Conservation (phyloP, 306 rosid genomes). For the Prosopis cineraria region DNA sequence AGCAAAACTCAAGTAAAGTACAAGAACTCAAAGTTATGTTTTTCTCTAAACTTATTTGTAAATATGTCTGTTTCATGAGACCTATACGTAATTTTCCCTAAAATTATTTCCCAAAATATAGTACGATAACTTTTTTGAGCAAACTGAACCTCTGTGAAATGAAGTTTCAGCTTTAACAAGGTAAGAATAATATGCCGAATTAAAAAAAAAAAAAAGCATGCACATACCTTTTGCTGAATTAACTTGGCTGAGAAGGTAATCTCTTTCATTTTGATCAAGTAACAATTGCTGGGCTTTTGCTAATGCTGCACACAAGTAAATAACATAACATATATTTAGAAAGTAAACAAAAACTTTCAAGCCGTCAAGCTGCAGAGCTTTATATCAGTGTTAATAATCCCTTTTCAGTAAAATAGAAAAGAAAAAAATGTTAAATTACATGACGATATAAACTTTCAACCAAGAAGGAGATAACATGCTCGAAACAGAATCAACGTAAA, state of each 20-base stretch:
- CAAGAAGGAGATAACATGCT: not conserved
- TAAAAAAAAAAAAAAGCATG: not conserved
- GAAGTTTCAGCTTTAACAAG: conserved; percentile 18
- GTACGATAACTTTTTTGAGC: not conserved
- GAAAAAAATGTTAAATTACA: conserved; percentile 9
- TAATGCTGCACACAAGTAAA: conserved; percentile 68
- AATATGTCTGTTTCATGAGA: no score
- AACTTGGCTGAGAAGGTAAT: conserved; percentile 84
- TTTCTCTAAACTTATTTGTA: no score
- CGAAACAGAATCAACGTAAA: not conserved
- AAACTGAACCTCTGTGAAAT: conserved; percentile 6
- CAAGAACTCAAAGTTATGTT: no score
- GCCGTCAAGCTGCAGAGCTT: conserved; percentile 8
- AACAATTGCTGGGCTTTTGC: conserved; percentile 95
- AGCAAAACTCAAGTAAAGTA: no score
- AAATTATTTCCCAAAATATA: not conserved
- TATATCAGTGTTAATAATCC: conserved; percentile 2
- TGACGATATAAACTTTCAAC: conserved; percentile 6
- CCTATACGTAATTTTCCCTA: no score
- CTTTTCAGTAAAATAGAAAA: conserved; percentile 10
- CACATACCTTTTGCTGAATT: conserved; percentile 90
- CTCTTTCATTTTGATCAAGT: conserved; percentile 93
- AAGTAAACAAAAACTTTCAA: conserved; percentile 18
- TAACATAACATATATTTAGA: conserved; percentile 25
- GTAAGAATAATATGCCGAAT: conserved; percentile 16